Base-by-base conservation (phyloP, 1,284 basidiomycete genomes). In the Cryptococcus sp. region DNA sequence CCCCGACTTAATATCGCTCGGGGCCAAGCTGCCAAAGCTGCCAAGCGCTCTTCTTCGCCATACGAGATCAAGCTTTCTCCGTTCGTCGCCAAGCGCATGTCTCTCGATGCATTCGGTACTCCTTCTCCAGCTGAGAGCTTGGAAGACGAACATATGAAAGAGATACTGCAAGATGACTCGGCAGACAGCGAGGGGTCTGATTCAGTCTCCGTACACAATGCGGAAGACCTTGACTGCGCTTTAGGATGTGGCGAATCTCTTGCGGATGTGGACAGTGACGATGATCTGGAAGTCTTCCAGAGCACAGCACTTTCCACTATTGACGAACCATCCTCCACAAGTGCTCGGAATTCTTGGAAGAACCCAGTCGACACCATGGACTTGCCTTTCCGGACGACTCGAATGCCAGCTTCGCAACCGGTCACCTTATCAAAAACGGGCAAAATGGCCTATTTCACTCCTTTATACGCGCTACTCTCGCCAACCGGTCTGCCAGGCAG, bases 11-110 rank as follows among this genome's bases (percentile, higher is more conserved):
- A 40, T 45, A 43, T 48, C n/a, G 29, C 46, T 39, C 43, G 54
- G 22, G 38, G 50, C 6, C 50, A 48, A 16, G 55, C 58, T 34
- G 17, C 37, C 29, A 61, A 41, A 47, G 50, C 52, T n/a, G 65
- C 57, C n/a, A 57, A 63, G 16, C 55, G 71, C 22, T 67, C 68
- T 1, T 59, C 65, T 10, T 73, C 71, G 20, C 71, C 71, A 1
- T 73, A 67, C 55, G 71, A 73, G 54, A 60, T 73, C 57, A 71
- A 67, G 50, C 61, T 73, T 17, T 62, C 66, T 3, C 64, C 71
- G 1, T 56, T 54, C 46, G 69, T 71, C 11, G 62, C 69, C n/a
- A 71, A 68, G 47, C 65, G 71, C 17, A 70, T 73, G 59, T 68
- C 65, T 5, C 59, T 73, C 2, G 69, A 73, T 46, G 71, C 69